Evolutionary conservation across 495 filamentous ascomycete genomes (phyloP).

Genomic region (Chlorociboria aeruginascens): DNA sequence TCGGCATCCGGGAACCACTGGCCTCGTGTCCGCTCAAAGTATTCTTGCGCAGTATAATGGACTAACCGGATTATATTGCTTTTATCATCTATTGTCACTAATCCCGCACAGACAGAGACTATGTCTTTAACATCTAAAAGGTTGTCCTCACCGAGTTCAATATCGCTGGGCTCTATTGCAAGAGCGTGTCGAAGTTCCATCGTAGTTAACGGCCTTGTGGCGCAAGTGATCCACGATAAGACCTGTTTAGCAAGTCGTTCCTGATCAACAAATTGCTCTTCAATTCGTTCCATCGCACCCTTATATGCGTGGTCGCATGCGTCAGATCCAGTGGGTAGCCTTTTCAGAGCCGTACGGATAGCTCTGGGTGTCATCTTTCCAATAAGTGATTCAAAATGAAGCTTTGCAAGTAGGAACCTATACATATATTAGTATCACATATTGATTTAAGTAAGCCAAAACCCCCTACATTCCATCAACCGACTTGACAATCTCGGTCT

Average conservation of each 20-base stretch:
- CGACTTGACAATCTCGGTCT: background rate
- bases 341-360: background rate
- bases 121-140: conserved; percentile 21
- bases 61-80: conserved; percentile 36
- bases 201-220: background rate
- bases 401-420: background rate
- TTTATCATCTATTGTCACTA: conserved; percentile 35
- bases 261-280: background rate
- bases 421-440: too few relatives aligned
- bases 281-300: background rate
- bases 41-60: conserved; percentile 43
- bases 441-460: too few relatives aligned
- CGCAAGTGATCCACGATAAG: background rate
- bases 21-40: conserved; percentile 27
- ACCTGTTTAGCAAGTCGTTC: background rate
- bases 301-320: background rate
- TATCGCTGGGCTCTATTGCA: conserved; percentile 2
- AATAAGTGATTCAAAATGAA: background rate
- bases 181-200: background rate
- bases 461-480: conserved; percentile 5
- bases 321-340: background rate
- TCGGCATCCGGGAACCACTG: conserved; percentile 26
- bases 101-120: conserved; percentile 34
- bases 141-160: conserved; percentile 20
- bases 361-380: background rate